Evolutionary conservation across 495 filamentous ascomycete species (phyloP).

Genomic region (Aspergillus nidulans): DNA sequence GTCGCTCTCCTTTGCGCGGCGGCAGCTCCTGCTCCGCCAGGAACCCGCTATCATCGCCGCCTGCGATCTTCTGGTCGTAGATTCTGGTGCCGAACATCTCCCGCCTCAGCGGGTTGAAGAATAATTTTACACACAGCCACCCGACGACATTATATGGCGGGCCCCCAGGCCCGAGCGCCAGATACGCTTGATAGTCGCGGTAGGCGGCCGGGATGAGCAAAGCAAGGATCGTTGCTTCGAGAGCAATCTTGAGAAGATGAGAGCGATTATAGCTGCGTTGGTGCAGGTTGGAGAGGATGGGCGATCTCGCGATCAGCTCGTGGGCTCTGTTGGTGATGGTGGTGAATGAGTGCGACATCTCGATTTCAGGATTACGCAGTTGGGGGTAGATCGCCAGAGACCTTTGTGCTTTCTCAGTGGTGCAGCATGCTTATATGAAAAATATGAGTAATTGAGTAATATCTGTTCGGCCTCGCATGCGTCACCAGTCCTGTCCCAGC

Average conservation of each 20-base stretch:
- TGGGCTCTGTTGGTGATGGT: not conserved
- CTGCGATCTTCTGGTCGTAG: slow-evolving; percentile 25
- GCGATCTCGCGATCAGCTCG: not conserved
- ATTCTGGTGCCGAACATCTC: slow-evolving; percentile 32
- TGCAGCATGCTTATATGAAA: too few species aligned
- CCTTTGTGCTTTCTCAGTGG: too few species aligned
- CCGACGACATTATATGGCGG: slow-evolving; percentile 31
- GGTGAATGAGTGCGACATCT: not conserved
- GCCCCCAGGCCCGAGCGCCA: slow-evolving; percentile 32
- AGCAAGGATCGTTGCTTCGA: slow-evolving; percentile 20
- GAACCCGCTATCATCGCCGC: slow-evolving; percentile 17
- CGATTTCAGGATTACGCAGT: too few species aligned
- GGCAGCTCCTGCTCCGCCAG: slow-evolving; percentile 5
- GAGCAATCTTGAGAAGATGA: slow-evolving; percentile 17
- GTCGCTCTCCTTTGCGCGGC: slow-evolving; percentile 14
- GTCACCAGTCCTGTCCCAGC: too few species aligned
- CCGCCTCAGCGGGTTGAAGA: slow-evolving; percentile 25
- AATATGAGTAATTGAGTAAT: too few species aligned
- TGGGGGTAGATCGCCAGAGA: too few species aligned
- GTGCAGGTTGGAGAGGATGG: not conserved
- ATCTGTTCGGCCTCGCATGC: too few species aligned
- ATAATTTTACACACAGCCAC: slow-evolving; percentile 27
- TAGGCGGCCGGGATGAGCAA: slow-evolving; percentile 26
- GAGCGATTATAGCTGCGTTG: not conserved
- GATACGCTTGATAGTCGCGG: slow-evolving; percentile 30